These are phyloP conservation scores for Friedmanniomyces simplex DNA, from an alignment of 495 filamentous ascomycete species.

Conservation along the genomic window DNA sequence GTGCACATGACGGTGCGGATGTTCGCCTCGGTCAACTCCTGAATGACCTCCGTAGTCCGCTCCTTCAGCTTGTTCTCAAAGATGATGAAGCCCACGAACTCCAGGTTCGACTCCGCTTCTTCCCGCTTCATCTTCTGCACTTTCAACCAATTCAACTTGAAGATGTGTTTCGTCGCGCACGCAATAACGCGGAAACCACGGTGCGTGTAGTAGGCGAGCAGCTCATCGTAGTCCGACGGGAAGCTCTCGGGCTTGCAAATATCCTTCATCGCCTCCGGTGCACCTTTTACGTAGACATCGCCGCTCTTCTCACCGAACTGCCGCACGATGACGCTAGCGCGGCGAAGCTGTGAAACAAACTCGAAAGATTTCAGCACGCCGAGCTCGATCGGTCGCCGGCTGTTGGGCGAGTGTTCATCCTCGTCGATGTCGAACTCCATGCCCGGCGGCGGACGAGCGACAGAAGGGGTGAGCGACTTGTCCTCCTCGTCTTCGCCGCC, in stretches of 20 bases:
- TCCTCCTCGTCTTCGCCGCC: constrained; percentile 51
- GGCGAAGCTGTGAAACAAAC: constrained; percentile 89
- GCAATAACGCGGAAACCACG: constrained; percentile 96
- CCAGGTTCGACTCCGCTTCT: constrained; percentile 70
- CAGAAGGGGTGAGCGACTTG: constrained; percentile 61
- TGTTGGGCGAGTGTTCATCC: constrained; percentile 21
- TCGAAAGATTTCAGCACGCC: constrained; percentile 84
- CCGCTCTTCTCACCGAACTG: constrained; percentile 70
- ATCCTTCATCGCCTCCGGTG: constrained; percentile 88
- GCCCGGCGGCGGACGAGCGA: constrained; percentile 68
- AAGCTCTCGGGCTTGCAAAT: constrained; percentile 79
- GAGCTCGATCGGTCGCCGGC: constrained; percentile 54
- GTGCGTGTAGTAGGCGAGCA: constrained; percentile 81
- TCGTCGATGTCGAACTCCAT: constrained; percentile 47
- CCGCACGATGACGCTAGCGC: constrained; percentile 85
- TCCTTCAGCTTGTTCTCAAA: constrained; percentile 98
- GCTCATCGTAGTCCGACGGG: constrained; percentile 79
- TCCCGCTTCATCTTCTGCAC: constrained; percentile 82
- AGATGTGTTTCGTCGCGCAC: constrained; percentile 80
- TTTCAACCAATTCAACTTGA: constrained; percentile 82
- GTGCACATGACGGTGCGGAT: constrained; percentile 96
- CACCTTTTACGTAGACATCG: constrained; percentile 89
- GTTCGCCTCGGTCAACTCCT: constrained; percentile 71
- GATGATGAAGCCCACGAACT: constrained; percentile 91
- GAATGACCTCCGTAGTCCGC: constrained; percentile 62